Evolutionary conservation across 768 basidiomycete genomes (phyloP), one percentile per base, ranked within the genome.

Genomic region (Termitomyces sp.): DNA sequence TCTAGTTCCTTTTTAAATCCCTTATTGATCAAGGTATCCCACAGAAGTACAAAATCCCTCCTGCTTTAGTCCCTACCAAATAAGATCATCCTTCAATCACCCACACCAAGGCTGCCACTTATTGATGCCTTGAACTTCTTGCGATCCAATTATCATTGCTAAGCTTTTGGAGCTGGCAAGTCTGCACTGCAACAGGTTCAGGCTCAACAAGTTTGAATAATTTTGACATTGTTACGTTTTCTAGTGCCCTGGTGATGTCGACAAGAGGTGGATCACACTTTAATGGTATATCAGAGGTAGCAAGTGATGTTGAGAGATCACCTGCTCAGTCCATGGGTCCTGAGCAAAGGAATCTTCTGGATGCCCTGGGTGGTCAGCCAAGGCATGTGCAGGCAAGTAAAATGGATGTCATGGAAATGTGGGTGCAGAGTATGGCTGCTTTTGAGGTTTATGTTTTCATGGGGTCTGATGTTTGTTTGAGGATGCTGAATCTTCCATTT

Each of bases 231-330:
- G 42, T 64, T 28, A 49, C 60, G 23, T 64, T 60, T 54, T 60
- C 59, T 19, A 41, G 12, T 7, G 14, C n/a, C 2, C 23, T 17
- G 19, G 43, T 19, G 14, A 28, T 53, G 23, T n/a, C 49, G 30
- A 37, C 14, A 23, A 38, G 50, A 51, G 1, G 23, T 17, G 19
- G 14, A 23, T 47, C 28, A 23, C 50, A 54, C 14, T 46, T 66
- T n/a, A 64, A 61, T 42, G 63, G 57, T 37, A 66, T 66, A 15
- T 60, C 63, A 0, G 65, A 66, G 28, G 61, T 52, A 21, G 56
- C 61, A 15, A 62, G 61, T 42, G 54, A 53, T 23, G 35, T 38
- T 17, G 55, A 41, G 35, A 33, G 50, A 17, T 56, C 62, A 28
- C 57, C 56, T 19, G 50, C 46, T 11, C 55, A 57, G 21, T 54